Percentiles rank a stretch among this genome's conserved stretches.
phyloP scores from a whole-genome alignment of 305 asterid genomes.

The Plantago rigida region DNA sequence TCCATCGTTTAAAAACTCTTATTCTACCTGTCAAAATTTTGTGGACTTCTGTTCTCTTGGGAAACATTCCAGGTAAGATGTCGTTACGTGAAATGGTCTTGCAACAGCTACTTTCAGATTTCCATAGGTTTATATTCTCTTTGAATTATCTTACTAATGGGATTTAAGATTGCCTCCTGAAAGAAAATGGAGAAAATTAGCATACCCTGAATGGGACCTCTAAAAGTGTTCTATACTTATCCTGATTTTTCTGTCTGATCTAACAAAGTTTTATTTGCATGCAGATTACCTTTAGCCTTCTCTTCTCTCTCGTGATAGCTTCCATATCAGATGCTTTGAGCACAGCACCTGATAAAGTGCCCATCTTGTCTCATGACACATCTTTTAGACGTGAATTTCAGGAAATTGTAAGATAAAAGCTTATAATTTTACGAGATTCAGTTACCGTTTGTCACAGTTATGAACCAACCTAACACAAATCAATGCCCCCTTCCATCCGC shows the following conservation, averaged over 20 bases:
- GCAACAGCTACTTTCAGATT: too few species aligned
- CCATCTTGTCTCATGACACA: slow-evolving; percentile 61
- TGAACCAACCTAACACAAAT: slow-evolving; percentile 28
- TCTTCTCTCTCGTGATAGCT: slow-evolving; percentile 76
- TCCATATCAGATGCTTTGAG: slow-evolving; percentile 88
- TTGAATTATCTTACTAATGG: too few species aligned
- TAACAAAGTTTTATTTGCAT: slow-evolving; percentile 19
- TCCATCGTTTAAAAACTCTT: too few species aligned
- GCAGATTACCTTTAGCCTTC: slow-evolving; percentile 86
- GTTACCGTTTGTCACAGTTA: slow-evolving; percentile 1
- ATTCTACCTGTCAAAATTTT: too few species aligned
- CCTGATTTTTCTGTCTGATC: slow-evolving; percentile 20
- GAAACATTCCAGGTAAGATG: too few species aligned
- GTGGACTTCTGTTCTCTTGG: too few species aligned
- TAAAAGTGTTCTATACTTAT: slow-evolving; percentile 8
- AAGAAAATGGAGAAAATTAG: too few species aligned
- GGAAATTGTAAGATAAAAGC: slow-evolving; percentile 59
- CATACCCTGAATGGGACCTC: background rate
- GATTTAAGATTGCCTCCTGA: too few species aligned
- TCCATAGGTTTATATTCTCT: too few species aligned
- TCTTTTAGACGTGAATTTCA: slow-evolving; percentile 74
- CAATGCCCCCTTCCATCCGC: slow-evolving; percentile 19
- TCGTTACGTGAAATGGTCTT: too few species aligned
- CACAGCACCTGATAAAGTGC: slow-evolving; percentile 46
- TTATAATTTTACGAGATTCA: slow-evolving; percentile 9